These are phyloP conservation scores for Marasmius sp. DNA, from an alignment of 1,284 basidiomycete genomes.

Conservation along the genomic window DNA sequence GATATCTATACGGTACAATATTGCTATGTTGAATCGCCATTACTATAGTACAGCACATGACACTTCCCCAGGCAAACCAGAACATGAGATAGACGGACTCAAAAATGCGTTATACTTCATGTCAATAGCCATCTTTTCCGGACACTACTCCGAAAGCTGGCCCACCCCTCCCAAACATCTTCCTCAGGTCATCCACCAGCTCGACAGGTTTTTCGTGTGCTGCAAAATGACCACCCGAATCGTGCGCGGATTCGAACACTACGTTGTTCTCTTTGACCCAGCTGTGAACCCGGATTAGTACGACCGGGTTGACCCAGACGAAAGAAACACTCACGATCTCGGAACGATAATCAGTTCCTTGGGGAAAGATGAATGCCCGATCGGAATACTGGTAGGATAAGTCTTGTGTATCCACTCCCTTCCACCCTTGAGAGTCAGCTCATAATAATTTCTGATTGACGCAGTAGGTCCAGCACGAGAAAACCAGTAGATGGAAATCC, in stretches of 20 bases:
- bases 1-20: too few species aligned
- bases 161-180: neutral
- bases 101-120: too few species aligned
- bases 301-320: neutral
- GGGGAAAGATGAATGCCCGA: slow-evolving; percentile 7
- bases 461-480: slow-evolving; percentile 45
- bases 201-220: neutral
- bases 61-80: too few species aligned
- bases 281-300: neutral
- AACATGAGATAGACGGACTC: too few species aligned
- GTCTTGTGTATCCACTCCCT: neutral
- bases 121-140: neutral
- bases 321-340: neutral
- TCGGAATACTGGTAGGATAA: neutral
- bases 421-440: neutral
- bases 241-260: neutral
- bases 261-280: neutral
- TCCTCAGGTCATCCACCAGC: neutral
- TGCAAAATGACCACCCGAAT: neutral
- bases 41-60: too few species aligned
- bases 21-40: too few species aligned
- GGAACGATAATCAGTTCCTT: neutral
- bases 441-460: slow-evolving; percentile 42
- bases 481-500: slow-evolving; percentile 50
- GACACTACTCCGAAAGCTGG: neutral